Conservation (phyloP, 179 eudicot species). For the Patellifolia procumbens region DNA sequence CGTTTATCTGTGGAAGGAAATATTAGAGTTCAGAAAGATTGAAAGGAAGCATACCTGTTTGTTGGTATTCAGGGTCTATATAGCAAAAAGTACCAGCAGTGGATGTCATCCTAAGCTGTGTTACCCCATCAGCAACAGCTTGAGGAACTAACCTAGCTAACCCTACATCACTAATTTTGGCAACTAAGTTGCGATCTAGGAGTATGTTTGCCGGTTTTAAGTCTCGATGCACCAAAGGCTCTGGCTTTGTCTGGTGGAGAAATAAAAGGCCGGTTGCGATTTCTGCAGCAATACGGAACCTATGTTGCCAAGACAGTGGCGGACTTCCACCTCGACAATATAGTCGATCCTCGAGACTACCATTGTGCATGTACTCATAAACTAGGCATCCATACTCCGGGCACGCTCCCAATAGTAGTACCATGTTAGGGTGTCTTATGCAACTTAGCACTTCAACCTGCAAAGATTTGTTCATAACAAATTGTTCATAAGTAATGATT, state of each 20-base stretch:
- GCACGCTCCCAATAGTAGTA: constrained; percentile 46
- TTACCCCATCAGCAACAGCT: constrained; percentile 34
- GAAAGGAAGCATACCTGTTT: constrained; percentile 37
- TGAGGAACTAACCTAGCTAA: constrained; percentile 47
- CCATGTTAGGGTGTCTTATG: constrained; percentile 51
- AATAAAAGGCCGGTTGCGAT: constrained; percentile 46
- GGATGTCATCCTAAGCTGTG: constrained; percentile 45
- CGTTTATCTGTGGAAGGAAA: too few species aligned
- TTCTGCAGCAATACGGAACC: constrained; percentile 46
- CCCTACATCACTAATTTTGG: constrained; percentile 48
- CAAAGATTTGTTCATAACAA: not conserved
- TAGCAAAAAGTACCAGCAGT: constrained; percentile 54
- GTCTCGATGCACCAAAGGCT: constrained; percentile 51
- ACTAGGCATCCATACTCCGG: constrained; percentile 52
- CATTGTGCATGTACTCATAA: constrained; percentile 54
- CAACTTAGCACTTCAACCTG: constrained; percentile 51
- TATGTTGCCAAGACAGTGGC: constrained; percentile 43
- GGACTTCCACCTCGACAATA: constrained; percentile 38
- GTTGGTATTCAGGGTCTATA: constrained; percentile 54
- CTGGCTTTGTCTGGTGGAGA: constrained; percentile 50
- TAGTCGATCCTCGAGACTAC: constrained; percentile 47
- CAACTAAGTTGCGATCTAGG: constrained; percentile 42
- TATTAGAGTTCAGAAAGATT: not conserved
- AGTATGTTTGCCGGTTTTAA: constrained; percentile 49
- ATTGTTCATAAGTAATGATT: not conserved